Evolutionary conservation across 805 yeast species (phyloP).

Genomic region (Sugiyamaella qingdaonensis): DNA sequence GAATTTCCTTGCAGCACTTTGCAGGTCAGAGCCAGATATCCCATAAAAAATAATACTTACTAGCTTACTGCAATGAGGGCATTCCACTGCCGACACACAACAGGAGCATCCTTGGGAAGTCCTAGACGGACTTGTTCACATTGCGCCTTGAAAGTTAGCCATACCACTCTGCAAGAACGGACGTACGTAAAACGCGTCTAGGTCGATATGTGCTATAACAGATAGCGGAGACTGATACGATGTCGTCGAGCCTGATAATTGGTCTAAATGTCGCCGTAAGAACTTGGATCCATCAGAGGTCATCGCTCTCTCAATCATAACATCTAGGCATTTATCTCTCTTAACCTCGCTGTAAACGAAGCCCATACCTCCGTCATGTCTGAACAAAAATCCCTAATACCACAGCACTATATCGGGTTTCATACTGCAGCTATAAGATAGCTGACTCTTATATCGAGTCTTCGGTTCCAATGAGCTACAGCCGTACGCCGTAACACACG

Average conservation of each 20-base stretch:
- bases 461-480: too few relatives aligned
- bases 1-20: constrained; percentile 80
- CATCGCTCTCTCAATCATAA: not conserved
- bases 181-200: constrained; percentile 81
- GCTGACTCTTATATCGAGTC: too few relatives aligned
- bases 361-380: too few relatives aligned
- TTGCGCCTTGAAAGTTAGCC: constrained; percentile 47
- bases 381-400: too few relatives aligned
- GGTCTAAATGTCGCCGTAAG: constrained; percentile 19
- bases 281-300: constrained; percentile 12
- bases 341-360: too few relatives aligned
- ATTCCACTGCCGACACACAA: constrained; percentile 93
- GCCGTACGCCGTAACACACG: too few relatives aligned
- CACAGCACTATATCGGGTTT: too few relatives aligned
- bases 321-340: too few relatives aligned
- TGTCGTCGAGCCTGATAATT: constrained; percentile 21
- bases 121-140: constrained; percentile 78
- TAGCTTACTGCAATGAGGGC: constrained; percentile 76
- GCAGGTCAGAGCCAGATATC: constrained; percentile 20
- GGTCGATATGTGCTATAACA: constrained; percentile 79
- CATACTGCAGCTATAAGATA: too few relatives aligned
- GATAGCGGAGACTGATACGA: constrained; percentile 67
- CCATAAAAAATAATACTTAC: constrained; percentile 11
- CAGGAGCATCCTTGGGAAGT: constrained; percentile 63
- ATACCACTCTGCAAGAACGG: not conserved